phyloP scores from a whole-genome alignment of 75 land plant species.

The Picea sitchensis region DNA sequence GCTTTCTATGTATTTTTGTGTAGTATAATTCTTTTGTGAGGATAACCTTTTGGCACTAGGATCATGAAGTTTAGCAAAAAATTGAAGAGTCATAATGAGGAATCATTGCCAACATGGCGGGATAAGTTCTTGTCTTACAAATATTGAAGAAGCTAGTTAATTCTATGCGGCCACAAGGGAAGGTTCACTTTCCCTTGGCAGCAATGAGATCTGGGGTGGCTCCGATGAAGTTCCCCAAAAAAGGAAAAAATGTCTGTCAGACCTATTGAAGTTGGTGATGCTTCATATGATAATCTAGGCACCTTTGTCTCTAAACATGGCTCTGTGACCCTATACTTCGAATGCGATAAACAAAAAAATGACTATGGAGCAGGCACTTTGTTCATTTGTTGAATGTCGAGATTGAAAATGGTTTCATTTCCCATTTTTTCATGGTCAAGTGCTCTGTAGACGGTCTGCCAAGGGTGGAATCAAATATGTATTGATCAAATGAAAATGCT shows the following conservation, averaged over 20 bases:
- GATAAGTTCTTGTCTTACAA: constrained; percentile 81
- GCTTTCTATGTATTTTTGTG: too few relatives aligned
- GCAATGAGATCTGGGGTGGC: constrained; percentile 9
- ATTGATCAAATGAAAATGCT: too few relatives aligned
- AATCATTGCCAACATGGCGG: constrained; percentile 80
- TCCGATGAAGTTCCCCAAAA: constrained; percentile 5
- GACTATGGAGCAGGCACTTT: constrained; percentile 24
- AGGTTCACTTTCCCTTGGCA: neutral
- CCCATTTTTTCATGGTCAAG: too few relatives aligned
- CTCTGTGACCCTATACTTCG: neutral
- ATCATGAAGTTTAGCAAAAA: constrained; percentile 91
- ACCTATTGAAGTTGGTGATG: constrained; percentile 9
- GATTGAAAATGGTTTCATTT: constrained; percentile 17
- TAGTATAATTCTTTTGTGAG: too few relatives aligned
- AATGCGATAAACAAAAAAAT: neutral
- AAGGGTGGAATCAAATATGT: too few relatives aligned
- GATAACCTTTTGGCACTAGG: neutral
- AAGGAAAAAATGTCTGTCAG: neutral
- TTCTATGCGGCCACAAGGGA: constrained; percentile 8
- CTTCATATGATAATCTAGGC: neutral
- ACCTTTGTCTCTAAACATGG: too few relatives aligned
- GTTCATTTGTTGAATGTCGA: constrained; percentile 30
- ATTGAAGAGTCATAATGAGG: constrained; percentile 64
- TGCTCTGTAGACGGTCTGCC: too few relatives aligned
- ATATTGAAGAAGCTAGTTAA: constrained; percentile 81